Conservation (phyloP, 2,329 filamentous ascomycete species). For the Neopestalotiopsis rosae region DNA sequence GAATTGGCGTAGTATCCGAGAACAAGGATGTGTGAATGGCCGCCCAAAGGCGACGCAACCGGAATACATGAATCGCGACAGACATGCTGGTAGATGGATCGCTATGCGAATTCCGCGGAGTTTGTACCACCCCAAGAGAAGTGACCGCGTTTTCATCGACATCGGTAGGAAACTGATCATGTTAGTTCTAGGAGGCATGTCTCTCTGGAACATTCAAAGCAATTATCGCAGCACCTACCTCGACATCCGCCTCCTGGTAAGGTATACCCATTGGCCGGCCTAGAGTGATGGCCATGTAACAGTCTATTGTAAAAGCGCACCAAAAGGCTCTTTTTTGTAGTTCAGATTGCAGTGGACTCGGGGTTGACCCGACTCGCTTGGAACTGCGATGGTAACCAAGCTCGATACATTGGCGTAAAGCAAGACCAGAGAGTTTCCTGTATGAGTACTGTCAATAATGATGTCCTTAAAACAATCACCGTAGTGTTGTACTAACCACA, state of each 20-base stretch:
- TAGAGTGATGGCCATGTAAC: slow-evolving; percentile 13
- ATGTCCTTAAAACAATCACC: no score
- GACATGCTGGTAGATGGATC: slow-evolving; percentile 13
- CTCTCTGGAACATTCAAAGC: no score
- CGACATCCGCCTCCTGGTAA: no score
- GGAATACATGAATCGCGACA: slow-evolving; percentile 15
- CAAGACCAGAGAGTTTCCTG: slow-evolving; percentile 37
- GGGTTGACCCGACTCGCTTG: slow-evolving; percentile 10
- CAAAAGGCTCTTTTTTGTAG: slow-evolving; percentile 21
- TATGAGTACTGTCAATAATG: no score
- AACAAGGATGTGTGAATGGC: slow-evolving; percentile 13
- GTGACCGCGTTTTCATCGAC: background rate
- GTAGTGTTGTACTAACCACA: slow-evolving; percentile 28
- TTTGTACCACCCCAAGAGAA: background rate
- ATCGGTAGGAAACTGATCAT: no score
- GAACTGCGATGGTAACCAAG: slow-evolving; percentile 36
- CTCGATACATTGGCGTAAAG: slow-evolving; percentile 38
- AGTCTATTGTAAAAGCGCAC: slow-evolving; percentile 21
- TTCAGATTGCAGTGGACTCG: slow-evolving; percentile 4
- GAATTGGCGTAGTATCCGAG: background rate
- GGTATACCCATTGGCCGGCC: slow-evolving; percentile 2
- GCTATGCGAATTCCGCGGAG: slow-evolving; percentile 12
- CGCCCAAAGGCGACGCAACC: slow-evolving; percentile 20
- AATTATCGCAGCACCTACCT: no score
- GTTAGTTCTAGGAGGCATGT: no score